These are phyloP conservation scores for Rhododendron vialii DNA, from an alignment of 148 eudicot species.

Conservation along the genomic window DNA sequence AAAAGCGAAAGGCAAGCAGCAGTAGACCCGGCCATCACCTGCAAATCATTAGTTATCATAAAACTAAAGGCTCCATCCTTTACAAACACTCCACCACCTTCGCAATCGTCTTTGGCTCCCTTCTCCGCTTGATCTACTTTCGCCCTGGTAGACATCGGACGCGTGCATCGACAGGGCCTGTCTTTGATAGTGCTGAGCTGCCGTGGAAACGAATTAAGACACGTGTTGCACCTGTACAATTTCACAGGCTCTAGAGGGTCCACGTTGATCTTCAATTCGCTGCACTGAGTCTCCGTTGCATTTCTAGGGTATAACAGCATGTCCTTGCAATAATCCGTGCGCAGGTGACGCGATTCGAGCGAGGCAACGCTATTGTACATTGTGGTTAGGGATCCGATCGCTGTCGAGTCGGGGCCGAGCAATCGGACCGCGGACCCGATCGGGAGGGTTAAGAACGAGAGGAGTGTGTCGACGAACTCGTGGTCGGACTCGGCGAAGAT, in stretches of 20 bases:
- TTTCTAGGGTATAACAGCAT: neutral
- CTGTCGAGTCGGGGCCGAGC: neutral
- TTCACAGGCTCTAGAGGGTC: neutral
- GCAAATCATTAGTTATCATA: slow-evolving; percentile 2
- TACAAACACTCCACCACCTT: neutral
- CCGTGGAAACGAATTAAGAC: too few relatives aligned
- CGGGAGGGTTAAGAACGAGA: neutral
- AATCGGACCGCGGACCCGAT: neutral
- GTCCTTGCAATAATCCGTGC: neutral
- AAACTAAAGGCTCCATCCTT: neutral
- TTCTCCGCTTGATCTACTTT: neutral
- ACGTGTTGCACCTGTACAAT: fast-evolving
- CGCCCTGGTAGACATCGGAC: fast-evolving
- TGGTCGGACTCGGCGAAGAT: neutral
- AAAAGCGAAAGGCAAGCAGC: neutral
- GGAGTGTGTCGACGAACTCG: slow-evolving; percentile 1
- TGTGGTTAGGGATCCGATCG: neutral
- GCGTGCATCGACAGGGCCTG: neutral
- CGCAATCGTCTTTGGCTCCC: neutral
- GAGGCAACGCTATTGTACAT: neutral
- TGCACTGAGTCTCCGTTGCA: neutral
- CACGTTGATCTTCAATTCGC: neutral
- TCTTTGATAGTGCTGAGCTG: neutral
- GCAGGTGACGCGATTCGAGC: neutral
- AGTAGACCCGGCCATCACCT: neutral